Percentiles rank a stretch among this genome's conserved stretches.
These are phyloP conservation scores for Krasilnikovozyma curviuscula DNA, from an alignment of 768 basidiomycete species.

Conservation along the genomic window DNA sequence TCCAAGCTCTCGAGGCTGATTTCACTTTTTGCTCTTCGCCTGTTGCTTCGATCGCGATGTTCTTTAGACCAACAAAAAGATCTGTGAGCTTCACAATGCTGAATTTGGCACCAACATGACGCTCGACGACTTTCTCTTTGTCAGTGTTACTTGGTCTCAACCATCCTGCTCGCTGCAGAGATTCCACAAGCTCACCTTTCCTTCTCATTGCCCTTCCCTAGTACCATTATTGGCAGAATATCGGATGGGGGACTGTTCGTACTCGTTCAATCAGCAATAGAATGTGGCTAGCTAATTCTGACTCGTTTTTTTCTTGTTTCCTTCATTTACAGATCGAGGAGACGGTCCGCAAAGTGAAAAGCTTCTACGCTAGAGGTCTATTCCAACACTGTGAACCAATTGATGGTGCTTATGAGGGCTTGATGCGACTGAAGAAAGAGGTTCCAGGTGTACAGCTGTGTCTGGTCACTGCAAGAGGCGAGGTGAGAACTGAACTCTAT, in stretches of 20 bases:
- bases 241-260: background rate
- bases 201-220: background rate
- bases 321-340: background rate
- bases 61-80: conserved; percentile 7
- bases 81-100: conserved; percentile 2
- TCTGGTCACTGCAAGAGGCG: conserved; percentile 6
- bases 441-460: background rate
- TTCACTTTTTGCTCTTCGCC: background rate
- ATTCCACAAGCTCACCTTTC: no score
- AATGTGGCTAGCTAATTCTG: background rate
- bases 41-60: background rate
- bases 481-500: no score
- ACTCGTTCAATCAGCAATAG: background rate
- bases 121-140: conserved; percentile 5
- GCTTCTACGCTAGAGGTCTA: background rate
- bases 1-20: background rate
- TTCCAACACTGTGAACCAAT: conserved; percentile 1
- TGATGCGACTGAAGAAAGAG: background rate
- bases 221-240: no score
- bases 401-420: background rate
- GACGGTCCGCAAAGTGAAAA: conserved; percentile 1
- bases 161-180: no score
- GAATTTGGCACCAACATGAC: conserved; percentile 2
- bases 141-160: no score
- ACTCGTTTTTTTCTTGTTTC: background rate